A percentile compares a stretch with the other conserved stretches of the same genome.
These are phyloP conservation scores for Erigeron philadelphicus DNA, from an alignment of 140 eudicot genomes.

Conservation along the genomic window DNA sequence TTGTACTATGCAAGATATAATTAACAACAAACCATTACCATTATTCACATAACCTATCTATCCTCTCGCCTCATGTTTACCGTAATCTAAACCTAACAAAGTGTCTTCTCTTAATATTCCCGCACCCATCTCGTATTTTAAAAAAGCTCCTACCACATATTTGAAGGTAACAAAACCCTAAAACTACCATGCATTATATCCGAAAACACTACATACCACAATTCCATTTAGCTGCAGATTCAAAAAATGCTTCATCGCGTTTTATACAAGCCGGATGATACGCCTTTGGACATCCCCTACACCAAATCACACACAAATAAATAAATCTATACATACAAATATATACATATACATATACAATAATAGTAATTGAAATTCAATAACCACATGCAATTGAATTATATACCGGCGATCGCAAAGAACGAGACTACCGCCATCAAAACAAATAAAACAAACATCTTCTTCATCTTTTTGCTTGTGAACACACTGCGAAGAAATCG, in stretches of 20 bases:
- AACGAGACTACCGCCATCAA: constrained; percentile 91
- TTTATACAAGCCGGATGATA: constrained; percentile 89
- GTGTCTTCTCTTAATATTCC: neutral
- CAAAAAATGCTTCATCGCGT: constrained; percentile 79
- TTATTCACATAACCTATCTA: neutral
- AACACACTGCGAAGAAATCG: neutral
- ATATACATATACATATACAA: neutral
- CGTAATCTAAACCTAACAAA: neutral
- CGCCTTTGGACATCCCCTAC: constrained; percentile 95
- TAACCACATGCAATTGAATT: constrained; percentile 15
- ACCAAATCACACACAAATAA: constrained; percentile 12
- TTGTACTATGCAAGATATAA: too few species aligned
- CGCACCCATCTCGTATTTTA: neutral
- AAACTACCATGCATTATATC: too few species aligned
- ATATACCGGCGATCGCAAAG: constrained; percentile 84
- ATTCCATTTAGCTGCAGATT: constrained; percentile 69
- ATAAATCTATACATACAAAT: neutral
- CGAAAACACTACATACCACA: constrained; percentile 51
- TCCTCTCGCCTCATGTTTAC: neutral
- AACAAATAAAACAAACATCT: constrained; percentile 92
- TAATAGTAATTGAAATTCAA: neutral
- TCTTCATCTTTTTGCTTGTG: constrained; percentile 45
- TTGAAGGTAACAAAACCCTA: neutral
- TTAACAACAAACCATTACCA: neutral
- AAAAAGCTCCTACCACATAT: neutral